Conservation (phyloP, 257 asterid genomes). For the Thymus quinquecostatus region DNA sequence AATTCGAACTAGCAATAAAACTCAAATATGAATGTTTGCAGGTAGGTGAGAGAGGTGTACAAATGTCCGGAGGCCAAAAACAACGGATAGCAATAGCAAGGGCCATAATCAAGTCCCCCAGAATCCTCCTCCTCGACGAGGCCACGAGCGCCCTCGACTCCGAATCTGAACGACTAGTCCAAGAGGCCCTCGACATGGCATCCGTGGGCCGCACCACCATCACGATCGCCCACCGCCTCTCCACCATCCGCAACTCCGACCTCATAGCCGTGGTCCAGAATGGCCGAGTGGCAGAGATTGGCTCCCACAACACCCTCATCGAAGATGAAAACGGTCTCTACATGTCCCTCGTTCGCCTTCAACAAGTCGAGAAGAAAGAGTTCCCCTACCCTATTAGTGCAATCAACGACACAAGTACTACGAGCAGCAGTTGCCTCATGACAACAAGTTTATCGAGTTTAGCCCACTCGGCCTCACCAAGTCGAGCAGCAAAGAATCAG, state of each 20-base stretch:
- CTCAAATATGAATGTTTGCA: not conserved
- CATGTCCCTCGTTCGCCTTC: no score
- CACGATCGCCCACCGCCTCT: slow-evolving; percentile 53
- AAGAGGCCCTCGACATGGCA: slow-evolving; percentile 56
- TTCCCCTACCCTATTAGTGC: no score
- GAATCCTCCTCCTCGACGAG: slow-evolving; percentile 59
- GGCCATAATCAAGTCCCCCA: slow-evolving; percentile 53
- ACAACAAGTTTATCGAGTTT: no score
- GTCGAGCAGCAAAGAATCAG: no score
- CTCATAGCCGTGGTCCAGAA: slow-evolving; percentile 48
- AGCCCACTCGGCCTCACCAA: no score
- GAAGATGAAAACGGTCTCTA: no score
- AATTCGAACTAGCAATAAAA: no score
- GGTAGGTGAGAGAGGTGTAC: slow-evolving; percentile 52
- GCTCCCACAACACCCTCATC: slow-evolving; percentile 34
- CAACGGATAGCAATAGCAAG: slow-evolving; percentile 64
- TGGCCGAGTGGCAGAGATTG: slow-evolving; percentile 51
- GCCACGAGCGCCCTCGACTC: slow-evolving; percentile 66
- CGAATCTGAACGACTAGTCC: slow-evolving; percentile 56
- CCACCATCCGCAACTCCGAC: slow-evolving; percentile 45
- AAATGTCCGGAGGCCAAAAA: slow-evolving; percentile 63
- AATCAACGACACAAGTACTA: no score
- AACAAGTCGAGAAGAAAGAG: no score
- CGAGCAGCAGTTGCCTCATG: no score
- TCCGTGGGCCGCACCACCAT: slow-evolving; percentile 48